phyloP scores from a whole-genome alignment of 139 green algal species.

The Micractinium sp. region DNA sequence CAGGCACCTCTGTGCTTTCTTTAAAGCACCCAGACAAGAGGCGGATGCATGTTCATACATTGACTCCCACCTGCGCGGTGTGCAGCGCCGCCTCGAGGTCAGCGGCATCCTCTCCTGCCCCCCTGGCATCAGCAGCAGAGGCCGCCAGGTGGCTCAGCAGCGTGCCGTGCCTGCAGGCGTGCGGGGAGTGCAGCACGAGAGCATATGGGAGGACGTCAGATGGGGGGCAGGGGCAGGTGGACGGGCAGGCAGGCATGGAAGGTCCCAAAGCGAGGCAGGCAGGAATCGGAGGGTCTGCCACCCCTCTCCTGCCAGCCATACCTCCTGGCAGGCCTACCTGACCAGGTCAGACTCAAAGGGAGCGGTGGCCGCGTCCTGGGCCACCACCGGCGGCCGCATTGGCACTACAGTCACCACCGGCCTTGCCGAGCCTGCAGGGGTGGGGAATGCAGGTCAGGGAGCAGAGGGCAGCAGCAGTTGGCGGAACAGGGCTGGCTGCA shows the following conservation, averaged over 20 bases:
- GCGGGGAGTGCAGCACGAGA: too few relatives aligned
- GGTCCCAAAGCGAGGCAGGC: background rate
- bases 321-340: background rate
- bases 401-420: slow-evolving; percentile 72
- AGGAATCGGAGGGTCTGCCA: background rate
- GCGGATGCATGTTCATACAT: background rate
- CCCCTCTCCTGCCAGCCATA: background rate
- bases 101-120: slow-evolving; percentile 8
- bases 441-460: background rate
- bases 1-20: too few relatives aligned
- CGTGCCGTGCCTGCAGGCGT: slow-evolving; percentile 2
- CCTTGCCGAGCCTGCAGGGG: slow-evolving; percentile 55
- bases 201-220: too few relatives aligned
- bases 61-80: background rate
- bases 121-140: slow-evolving; percentile 7
- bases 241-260: background rate
- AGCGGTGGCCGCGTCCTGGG: slow-evolving; percentile 39
- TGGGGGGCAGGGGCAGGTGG: too few relatives aligned
- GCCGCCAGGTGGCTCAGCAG: slow-evolving; percentile 26
- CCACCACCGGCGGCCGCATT: slow-evolving; percentile 57
- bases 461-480: too few relatives aligned
- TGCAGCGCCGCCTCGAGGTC: slow-evolving; percentile 26
- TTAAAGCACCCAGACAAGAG: too few relatives aligned
- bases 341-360: slow-evolving; percentile 53
- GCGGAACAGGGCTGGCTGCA: too few relatives aligned